These are phyloP conservation scores for Asterophora parasitica DNA, from an alignment of 768 basidiomycete genomes.

Conservation along the genomic window DNA sequence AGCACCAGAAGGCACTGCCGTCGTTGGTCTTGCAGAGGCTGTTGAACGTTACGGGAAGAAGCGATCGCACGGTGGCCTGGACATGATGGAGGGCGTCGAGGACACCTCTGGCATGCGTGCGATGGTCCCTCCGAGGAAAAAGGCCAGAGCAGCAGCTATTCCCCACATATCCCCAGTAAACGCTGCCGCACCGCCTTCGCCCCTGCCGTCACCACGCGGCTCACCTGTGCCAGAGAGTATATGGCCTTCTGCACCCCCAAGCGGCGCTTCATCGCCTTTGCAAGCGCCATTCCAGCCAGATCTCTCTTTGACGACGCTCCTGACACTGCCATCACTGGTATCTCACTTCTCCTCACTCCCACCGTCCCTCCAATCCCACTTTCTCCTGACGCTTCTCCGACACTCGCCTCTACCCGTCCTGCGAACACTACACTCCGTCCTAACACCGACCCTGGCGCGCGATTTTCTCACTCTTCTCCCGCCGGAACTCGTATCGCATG, in stretches of 20 bases:
- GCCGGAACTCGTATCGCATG: constrained; percentile 85
- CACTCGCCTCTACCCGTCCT: constrained; percentile 90
- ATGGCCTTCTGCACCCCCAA: constrained; percentile 82
- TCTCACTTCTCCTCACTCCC: constrained; percentile 79
- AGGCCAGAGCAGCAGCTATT: constrained; percentile 57
- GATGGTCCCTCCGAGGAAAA: constrained; percentile 69
- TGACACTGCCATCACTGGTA: constrained; percentile 81
- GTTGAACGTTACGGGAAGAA: constrained; percentile 87
- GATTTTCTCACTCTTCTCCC: constrained; percentile 93
- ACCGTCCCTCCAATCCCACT: constrained; percentile 82
- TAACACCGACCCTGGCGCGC: constrained; percentile 86
- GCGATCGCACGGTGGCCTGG: constrained; percentile 59
- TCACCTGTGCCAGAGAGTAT: constrained; percentile 73
- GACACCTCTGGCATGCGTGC: constrained; percentile 37
- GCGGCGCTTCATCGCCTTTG: constrained; percentile 66
- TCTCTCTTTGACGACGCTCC: constrained; percentile 73
- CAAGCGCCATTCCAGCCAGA: constrained; percentile 79
- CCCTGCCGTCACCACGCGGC: constrained; percentile 80
- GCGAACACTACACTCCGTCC: constrained; percentile 81
- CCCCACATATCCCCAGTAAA: constrained; percentile 62
- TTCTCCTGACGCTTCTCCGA: constrained; percentile 87
- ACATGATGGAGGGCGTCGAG: constrained; percentile 48
- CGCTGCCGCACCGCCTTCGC: constrained; percentile 77
- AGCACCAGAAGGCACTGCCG: constrained; percentile 38
- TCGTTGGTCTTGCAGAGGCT: constrained; percentile 70